Percentiles rank a stretch among this genome's conserved stretches.
Evolutionary conservation across 257 asterid species (phyloP).

Genomic region (Schizonepeta tenuifolia): DNA sequence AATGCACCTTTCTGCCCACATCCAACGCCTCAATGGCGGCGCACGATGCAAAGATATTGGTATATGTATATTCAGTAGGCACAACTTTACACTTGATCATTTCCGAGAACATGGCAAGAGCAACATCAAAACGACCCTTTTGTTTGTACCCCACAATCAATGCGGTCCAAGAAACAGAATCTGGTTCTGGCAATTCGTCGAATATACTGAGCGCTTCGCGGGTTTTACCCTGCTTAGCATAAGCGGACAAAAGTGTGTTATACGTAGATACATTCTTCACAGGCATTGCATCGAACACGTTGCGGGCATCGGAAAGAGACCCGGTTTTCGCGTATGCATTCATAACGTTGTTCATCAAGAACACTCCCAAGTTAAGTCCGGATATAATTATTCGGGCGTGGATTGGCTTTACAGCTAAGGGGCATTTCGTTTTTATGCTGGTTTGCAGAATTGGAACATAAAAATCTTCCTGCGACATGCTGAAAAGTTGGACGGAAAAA

Average conservation of each 20-base stretch:
- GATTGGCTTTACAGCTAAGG: conserved; percentile 44
- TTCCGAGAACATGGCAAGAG: conserved; percentile 57
- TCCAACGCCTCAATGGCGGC: conserved; percentile 52
- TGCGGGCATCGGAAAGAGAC: conserved; percentile 54
- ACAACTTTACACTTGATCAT: conserved; percentile 52
- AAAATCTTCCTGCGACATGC: conserved; percentile 39
- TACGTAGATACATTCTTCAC: conserved; percentile 62
- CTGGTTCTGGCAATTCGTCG: conserved; percentile 55
- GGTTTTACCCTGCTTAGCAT: conserved; percentile 61
- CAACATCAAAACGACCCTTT: conserved; percentile 49
- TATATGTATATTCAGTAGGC: conserved; percentile 71
- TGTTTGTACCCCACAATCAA: conserved; percentile 76
- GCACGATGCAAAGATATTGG: conserved; percentile 75
- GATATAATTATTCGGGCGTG: conserved; percentile 64
- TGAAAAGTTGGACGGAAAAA: conserved; percentile 1
- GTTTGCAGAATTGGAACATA: conserved; percentile 65
- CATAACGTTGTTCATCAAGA: conserved; percentile 66
- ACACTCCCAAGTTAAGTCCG: conserved; percentile 60
- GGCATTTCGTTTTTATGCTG: conserved; percentile 54
- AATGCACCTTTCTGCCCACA: conserved; percentile 70
- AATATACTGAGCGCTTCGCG: conserved; percentile 57
- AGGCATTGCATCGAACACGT: conserved; percentile 75
- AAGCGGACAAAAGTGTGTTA: conserved; percentile 79
- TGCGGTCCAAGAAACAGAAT: conserved; percentile 87
- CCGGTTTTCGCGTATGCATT: conserved; percentile 70